These are phyloP conservation scores for Ceratobasidium sp. DNA, from an alignment of 1,284 basidiomycete species.

Conservation along the genomic window DNA sequence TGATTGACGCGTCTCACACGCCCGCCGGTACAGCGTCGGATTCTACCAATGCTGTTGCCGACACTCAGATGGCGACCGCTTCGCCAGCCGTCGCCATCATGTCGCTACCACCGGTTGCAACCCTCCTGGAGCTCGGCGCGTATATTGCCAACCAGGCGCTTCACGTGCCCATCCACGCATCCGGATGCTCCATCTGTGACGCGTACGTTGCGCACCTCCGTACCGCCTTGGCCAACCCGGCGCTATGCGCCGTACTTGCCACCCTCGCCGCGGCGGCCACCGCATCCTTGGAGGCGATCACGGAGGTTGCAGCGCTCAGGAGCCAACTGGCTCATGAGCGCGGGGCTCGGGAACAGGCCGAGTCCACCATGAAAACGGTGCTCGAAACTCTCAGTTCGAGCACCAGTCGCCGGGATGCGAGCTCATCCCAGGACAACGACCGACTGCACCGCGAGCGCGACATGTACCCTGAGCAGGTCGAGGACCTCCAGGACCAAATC, in stretches of 20 bases:
- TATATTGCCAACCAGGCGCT: neutral
- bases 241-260: neutral
- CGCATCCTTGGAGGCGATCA: too few species aligned
- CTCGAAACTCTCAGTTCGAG: neutral
- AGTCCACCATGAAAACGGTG: neutral
- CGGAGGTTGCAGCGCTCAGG: neutral
- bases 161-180: neutral
- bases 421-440: neutral
- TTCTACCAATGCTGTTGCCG: neutral
- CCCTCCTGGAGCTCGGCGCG: neutral
- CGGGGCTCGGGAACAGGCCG: neutral
- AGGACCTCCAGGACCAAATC: neutral
- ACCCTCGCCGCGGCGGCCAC: neutral
- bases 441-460: neutral
- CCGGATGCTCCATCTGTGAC: neutral
- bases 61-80: neutral
- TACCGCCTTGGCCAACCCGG: neutral
- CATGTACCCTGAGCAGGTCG: neutral
- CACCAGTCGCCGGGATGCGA: neutral
- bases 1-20: neutral
- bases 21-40: neutral
- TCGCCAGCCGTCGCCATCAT: neutral
- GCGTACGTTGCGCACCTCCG: neutral
- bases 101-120: neutral
- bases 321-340: conserved; percentile 5